phyloP scores from a whole-genome alignment of 495 filamentous ascomycete species.

The Trichocladium uniseriatum region DNA sequence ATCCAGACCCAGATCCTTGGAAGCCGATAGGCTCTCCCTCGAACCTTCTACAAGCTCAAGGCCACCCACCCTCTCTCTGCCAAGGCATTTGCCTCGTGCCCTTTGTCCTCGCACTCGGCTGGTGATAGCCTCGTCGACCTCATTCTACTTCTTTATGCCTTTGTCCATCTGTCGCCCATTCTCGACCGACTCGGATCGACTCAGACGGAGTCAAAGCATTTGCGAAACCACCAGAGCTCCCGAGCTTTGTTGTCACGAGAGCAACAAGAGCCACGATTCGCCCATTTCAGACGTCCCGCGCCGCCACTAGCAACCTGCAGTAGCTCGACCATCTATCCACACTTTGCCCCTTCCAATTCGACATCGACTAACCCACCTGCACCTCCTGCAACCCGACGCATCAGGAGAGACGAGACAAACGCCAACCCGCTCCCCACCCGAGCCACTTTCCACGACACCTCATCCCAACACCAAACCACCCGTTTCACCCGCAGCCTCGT shows the following conservation, averaged over 20 bases:
- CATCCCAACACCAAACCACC: not conserved
- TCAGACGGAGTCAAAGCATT: too few relatives aligned
- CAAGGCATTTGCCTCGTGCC: constrained; percentile 8
- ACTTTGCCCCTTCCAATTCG: constrained; percentile 7
- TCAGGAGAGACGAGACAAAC: constrained; percentile 7
- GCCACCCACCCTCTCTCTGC: constrained; percentile 11
- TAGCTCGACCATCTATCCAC: constrained; percentile 4
- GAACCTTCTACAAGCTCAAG: constrained; percentile 27
- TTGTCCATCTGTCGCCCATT: constrained; percentile 2
- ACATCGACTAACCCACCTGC: constrained; percentile 2
- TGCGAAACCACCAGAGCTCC: constrained; percentile 3
- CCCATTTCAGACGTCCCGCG: constrained; percentile 2
- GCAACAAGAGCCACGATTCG: constrained; percentile 5
- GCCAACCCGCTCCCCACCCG: constrained; percentile 5
- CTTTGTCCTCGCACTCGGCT: not conserved
- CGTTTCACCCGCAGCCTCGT: not conserved
- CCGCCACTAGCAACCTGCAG: constrained; percentile 15
- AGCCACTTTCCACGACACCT: not conserved
- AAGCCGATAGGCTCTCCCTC: constrained; percentile 24
- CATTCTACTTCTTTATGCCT: not conserved
- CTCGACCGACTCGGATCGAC: not conserved
- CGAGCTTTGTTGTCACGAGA: constrained; percentile 2
- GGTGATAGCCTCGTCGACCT: not conserved
- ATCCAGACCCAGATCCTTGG: not conserved
- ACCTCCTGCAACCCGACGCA: constrained; percentile 10